Percentiles rank a stretch among this genome's conserved stretches.
These are phyloP conservation scores for Coleophoma crateriformis DNA, from an alignment of 2,329 filamentous ascomycete species.

Conservation along the genomic window DNA sequence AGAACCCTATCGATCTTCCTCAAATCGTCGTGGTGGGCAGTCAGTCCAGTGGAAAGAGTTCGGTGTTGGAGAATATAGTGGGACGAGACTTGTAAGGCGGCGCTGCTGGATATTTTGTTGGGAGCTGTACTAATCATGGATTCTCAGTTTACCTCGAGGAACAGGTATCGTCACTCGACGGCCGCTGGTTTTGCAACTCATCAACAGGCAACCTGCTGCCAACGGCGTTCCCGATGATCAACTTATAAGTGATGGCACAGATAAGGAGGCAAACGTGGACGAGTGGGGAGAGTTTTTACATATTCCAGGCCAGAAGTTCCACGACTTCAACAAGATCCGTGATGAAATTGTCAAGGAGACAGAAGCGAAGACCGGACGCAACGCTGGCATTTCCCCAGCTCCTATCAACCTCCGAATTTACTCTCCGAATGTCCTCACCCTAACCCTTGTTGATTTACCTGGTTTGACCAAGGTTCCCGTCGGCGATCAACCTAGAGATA, in stretches of 20 bases:
- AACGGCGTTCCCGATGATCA: constrained; percentile 70
- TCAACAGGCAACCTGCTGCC: constrained; percentile 73
- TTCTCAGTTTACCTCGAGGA: constrained; percentile 79
- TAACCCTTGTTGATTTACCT: constrained; percentile 93
- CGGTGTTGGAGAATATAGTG: constrained; percentile 97
- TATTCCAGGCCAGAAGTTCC: constrained; percentile 94
- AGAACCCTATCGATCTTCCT: constrained; percentile 97
- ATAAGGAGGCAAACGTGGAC: constrained; percentile 85
- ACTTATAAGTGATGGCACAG: constrained; percentile 55
- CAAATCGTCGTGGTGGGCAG: constrained; percentile 98
- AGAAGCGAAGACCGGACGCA: constrained; percentile 91
- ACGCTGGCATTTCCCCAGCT: constrained; percentile 91
- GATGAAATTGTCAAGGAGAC: constrained; percentile 97
- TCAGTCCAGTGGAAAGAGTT: constrained; percentile 99
- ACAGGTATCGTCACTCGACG: constrained; percentile 95
- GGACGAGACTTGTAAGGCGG: constrained; percentile 89
- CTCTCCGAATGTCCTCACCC: constrained; percentile 94
- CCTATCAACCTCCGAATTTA: constrained; percentile 98
- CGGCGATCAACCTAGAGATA: constrained; percentile 92
- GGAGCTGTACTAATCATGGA: constrained; percentile 19
- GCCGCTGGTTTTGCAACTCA: constrained; percentile 93
- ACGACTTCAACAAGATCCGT: constrained; percentile 96
- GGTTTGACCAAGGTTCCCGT: constrained; percentile 96
- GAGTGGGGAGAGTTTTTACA: constrained; percentile 99
- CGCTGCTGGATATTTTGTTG: constrained; percentile 7